These are phyloP conservation scores for Phytophthora sojae DNA, from an alignment of 352 stramenopile genomes.

Conservation along the genomic window DNA sequence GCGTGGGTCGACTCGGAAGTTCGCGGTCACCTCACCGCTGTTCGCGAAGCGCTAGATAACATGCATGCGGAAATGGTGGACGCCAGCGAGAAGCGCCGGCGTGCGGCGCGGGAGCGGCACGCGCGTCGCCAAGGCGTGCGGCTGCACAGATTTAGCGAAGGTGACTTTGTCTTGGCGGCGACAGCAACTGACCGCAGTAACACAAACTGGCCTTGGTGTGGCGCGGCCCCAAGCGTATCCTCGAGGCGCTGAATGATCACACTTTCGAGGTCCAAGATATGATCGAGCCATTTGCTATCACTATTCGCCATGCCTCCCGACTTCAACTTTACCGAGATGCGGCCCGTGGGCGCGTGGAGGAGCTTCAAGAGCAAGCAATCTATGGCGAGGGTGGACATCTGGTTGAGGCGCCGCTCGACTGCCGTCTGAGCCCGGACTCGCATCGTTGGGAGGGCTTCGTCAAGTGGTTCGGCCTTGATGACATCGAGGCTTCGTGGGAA, in stretches of 20 bases:
- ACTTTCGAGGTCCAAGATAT: conserved; percentile 38
- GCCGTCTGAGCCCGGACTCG: no score
- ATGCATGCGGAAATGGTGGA: not conserved
- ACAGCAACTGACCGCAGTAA: not conserved
- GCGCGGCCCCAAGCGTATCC: conserved; percentile 19
- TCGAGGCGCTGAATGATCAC: conserved; percentile 14
- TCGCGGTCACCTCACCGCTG: not conserved
- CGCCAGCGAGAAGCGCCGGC: conserved; percentile 16
- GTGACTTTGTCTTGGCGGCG: conserved; percentile 30
- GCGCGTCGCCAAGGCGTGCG: conserved; percentile 7
- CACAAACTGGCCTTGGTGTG: conserved; percentile 31
- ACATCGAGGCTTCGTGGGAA: no score
- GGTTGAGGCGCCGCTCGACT: no score
- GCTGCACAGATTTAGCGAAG: conserved; percentile 13
- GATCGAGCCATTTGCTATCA: conserved; percentile 2
- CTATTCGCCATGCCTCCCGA: conserved; percentile 14
- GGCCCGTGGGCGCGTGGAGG: no score
- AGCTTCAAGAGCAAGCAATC: no score
- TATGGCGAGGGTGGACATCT: no score
- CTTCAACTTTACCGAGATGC: conserved; percentile 14
- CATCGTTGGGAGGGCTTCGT: no score
- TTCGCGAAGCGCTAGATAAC: conserved; percentile 10
- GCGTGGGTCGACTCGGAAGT: conserved; percentile 17
- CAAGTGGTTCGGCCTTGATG: no score
- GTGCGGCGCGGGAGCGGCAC: conserved; percentile 11